Base-by-base conservation (phyloP, 805 yeast genomes). In the Metschnikowia lunata region DNA sequence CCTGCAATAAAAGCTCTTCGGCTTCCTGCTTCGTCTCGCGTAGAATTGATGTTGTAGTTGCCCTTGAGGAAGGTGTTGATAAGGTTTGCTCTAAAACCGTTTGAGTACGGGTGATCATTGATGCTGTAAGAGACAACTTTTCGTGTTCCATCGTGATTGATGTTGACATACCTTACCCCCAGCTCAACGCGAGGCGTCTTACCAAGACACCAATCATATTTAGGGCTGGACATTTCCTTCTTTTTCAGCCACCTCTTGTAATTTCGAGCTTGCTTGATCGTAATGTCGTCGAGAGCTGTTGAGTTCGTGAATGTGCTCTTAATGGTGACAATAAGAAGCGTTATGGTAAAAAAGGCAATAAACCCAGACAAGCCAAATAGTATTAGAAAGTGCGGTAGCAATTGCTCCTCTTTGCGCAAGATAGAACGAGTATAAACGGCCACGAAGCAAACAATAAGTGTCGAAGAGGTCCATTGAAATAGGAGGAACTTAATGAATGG, bases 231-330 rank as follows among this genome's bases (percentile, higher is more conserved):
- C 13, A 18, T 34, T 15, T 31, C 36, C 36, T 40, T 39, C 15
- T 47, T 47, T 8, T 18, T 39, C 32, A 56, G 45, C 59, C 60
- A 64, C 36, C 63, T 55, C 10, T 55, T 40, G 41, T 68, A 61
- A 28, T 63, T 57, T 34, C 64, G 65, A 29, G 65, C 49, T 42
- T 62, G 66, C 41, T 56, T 56, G 26, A 41, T 43, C 12, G 71
- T 62, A 33, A 82, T 57, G 30, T 77, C 81, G 49, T 85, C 91
- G 10, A 87, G 56, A 0, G 88, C 74, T 0, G 87, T 77, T 46
- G 71, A 62, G 51, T 85, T 83, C 7, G 48, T 46, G 1, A 50
- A 38, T 18, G 83, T 65, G 54, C 78, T 79, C 36, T 62, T 52
- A 3, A 73, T 18, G 47, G 80, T 81, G 30, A 72, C 64, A 0